Evolutionary conservation across 2,329 filamentous ascomycete species (phyloP), one percentile per base, ranked within the genome.

Genomic region (Talaromyces sp.): DNA sequence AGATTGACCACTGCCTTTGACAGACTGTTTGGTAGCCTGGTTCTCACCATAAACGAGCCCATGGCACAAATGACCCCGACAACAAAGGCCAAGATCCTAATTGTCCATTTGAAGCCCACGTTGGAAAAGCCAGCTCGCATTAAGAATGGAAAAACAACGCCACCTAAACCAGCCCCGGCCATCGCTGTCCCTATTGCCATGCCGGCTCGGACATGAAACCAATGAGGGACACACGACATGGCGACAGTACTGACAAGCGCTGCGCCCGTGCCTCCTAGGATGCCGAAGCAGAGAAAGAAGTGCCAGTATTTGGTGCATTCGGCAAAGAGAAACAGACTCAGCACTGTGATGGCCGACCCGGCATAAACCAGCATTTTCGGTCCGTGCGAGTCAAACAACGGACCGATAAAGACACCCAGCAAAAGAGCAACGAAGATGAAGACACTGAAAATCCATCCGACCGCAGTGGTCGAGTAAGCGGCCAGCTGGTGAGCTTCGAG

Each of bases 401-500:
- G 80, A 0, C 81, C 80, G 7, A 80, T 72, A 60, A 79, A 78
- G 19, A 82, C 76, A 12, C 78, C 79, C 1, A 80, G 67, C 0
- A 75, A 67, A 0, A 82, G 69, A 0, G 74, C 69, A 0, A 82
- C 69, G 60, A 80, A 81, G 3, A 78, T 74, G 63, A 80, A 81
- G 0, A 80, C 62, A 0, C 79, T 77, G 0, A 76, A 75, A 29
- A 82, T 81, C 80, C 80, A 83, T 17, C 80, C 80, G 1, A 83
- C 72, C 11, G 80, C 74, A 19, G 77, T 73, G 7, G 75, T 69
- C 0, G 76, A 74, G 63, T 80, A 81, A 14, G 64, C 61, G 0
- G 71, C 66, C 1, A 83, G 72, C 61, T 83, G 80, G 54, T 82
- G 72, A 1, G 70, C 67, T 17, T 75, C 71, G 11, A 81, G 74